Evolutionary conservation across 768 basidiomycete species (phyloP), one percentile per base, ranked within the genome.

Genomic region (Lyophyllum atratum): DNA sequence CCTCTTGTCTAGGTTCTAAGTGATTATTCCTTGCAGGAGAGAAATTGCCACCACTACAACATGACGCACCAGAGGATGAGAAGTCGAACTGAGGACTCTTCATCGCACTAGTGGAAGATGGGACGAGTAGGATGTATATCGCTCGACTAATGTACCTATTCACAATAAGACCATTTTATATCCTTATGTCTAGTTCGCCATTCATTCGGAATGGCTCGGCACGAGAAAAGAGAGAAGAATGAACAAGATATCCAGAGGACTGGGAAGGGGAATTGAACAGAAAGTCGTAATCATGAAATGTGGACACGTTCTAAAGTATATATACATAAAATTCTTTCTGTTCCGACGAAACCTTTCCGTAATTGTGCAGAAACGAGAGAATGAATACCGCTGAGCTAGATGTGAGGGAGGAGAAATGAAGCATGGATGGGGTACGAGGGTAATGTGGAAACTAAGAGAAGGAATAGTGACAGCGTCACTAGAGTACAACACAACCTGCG

Each of bases 401-500:
- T 49, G 55, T 25, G 52, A 56, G 56, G 54, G 56, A 55, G 59
- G 64, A 71, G 64, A n/a, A n/a, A 69, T 69, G 61, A 62, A 74
- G 71, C 66, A 70, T 54, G 47, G 59, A 44, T 54, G 25, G 57
- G 44, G 37, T 33, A 25, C 50, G 54, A 62, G 56, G 56, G 46
- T 28, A n/a, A 25, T 47, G 17, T 40, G 47, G 37, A 56, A 65
- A 52, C 58, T 46, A 40, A 55, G 47, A 47, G 28, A 58, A 59
- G 40, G 51, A 62, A 26, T 49, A 46, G 52, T 25, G 48, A 52
- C 45, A 56, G 56, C 59, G 42, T 26, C 46, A 45, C 76, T 72
- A 81, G 56, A 81, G 77, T 49, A 91, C 80, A 55, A 92, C 83
- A 56, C 90, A 91, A 59, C 86, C 81, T 42, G 75, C 72, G 62